Evolutionary conservation across 352 stramenopile species (phyloP).

Genomic region (Phytophthora citrophthora): DNA sequence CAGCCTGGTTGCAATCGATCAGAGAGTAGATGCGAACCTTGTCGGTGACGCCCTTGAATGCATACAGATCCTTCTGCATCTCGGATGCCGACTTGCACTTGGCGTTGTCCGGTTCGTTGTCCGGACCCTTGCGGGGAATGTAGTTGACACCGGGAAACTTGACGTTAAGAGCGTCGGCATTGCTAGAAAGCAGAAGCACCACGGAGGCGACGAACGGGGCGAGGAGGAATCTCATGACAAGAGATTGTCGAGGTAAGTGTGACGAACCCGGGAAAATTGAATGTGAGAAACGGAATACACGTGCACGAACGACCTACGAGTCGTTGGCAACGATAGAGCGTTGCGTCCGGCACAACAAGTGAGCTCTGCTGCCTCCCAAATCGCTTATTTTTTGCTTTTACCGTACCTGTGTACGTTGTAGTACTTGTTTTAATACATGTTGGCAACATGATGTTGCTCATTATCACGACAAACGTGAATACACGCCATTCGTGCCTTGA

Average conservation of each 20-base stretch:
- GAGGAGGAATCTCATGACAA: slow-evolving; percentile 39
- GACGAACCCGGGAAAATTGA: not conserved
- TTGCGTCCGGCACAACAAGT: not conserved
- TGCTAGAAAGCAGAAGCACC: slow-evolving; percentile 16
- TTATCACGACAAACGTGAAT: no score
- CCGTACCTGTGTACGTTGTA: no score
- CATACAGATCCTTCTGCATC: slow-evolving; percentile 61
- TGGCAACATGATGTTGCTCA: no score
- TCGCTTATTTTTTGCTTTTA: not conserved
- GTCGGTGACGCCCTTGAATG: slow-evolving; percentile 50
- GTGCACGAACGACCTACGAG: not conserved
- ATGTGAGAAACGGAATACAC: not conserved
- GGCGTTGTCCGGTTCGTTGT: slow-evolving; percentile 44
- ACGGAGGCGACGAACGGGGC: slow-evolving; percentile 21
- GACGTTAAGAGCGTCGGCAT: slow-evolving; percentile 49
- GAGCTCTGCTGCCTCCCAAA: not conserved
- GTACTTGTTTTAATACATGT: no score
- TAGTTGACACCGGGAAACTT: slow-evolving; percentile 81
- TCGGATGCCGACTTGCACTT: slow-evolving; percentile 57
- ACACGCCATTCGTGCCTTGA: no score
- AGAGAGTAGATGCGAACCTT: slow-evolving; percentile 78
- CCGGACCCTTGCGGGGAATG: slow-evolving; percentile 62
- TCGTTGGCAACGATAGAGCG: not conserved
- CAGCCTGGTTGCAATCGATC: slow-evolving; percentile 55
- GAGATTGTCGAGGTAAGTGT: not conserved